phyloP scores from a whole-genome alignment of 2,329 filamentous ascomycete genomes.

The Aspergillus floridensis region DNA sequence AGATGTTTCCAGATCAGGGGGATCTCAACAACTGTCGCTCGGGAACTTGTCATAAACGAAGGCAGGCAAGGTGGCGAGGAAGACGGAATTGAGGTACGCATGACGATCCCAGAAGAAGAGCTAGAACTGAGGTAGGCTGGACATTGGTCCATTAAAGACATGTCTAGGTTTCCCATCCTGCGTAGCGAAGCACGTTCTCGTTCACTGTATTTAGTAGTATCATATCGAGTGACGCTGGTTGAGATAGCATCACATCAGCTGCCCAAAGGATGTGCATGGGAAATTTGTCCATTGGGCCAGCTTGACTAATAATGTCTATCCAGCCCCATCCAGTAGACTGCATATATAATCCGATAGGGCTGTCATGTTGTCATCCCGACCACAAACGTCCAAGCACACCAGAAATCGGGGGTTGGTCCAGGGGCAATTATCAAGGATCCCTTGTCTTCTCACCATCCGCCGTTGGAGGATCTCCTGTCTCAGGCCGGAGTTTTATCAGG shows the following conservation, averaged over 20 bases:
- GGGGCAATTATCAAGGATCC: not conserved
- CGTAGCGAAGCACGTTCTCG: not conserved
- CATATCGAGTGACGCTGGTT: not conserved
- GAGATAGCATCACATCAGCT: not conserved
- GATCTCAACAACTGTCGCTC: not conserved
- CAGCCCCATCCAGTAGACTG: not conserved
- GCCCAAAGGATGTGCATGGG: not conserved
- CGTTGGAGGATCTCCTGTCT: not conserved
- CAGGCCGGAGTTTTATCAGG: slow-evolving; percentile 1
- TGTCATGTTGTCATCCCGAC: not conserved
- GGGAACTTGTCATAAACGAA: not conserved
- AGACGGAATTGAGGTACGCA: not conserved
- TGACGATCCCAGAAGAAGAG: slow-evolving; percentile 3
- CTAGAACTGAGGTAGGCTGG: slow-evolving; percentile 4
- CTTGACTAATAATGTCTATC: not conserved
- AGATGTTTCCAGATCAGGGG: not conserved
- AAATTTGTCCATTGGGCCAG: not conserved
- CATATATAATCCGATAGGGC: not conserved
- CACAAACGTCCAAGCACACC: not conserved
- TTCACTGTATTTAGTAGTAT: not conserved
- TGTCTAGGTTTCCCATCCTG: slow-evolving; percentile 4
- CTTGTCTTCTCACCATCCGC: not conserved
- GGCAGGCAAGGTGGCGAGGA: slow-evolving; percentile 4
- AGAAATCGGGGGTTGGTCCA: not conserved
- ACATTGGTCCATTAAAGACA: slow-evolving; percentile 9